A percentile compares a stretch with the other conserved stretches of the same genome.
These are phyloP conservation scores for Pseudocercospora crystallina DNA, from an alignment of 2,329 filamentous ascomycete species.

Conservation along the genomic window DNA sequence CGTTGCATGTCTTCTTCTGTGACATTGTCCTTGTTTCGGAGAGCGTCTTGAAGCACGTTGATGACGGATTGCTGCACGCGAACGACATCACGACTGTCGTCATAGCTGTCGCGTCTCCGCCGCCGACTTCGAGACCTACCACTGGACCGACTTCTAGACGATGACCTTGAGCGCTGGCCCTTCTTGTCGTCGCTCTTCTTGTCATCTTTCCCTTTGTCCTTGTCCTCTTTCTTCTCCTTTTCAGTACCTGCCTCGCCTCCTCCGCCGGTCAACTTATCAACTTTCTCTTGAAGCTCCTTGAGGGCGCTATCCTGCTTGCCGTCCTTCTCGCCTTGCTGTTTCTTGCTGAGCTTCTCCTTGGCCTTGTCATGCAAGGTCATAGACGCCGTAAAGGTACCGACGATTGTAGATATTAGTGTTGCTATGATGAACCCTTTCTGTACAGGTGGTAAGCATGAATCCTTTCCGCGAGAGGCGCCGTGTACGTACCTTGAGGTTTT, in stretches of 20 bases:
- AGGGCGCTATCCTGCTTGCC: conserved; percentile 24
- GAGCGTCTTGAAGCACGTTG: conserved; percentile 44
- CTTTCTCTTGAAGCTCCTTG: conserved; percentile 24
- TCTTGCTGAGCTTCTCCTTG: conserved; percentile 31
- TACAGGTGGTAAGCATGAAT: too few species aligned
- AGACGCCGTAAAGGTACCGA: conserved; percentile 46
- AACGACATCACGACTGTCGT: conserved; percentile 6
- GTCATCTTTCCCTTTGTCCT: conserved; percentile 14
- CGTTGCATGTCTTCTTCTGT: conserved; percentile 41
- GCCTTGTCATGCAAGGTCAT: conserved; percentile 46
- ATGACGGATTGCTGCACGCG: conserved; percentile 46
- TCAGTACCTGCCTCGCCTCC: conserved; percentile 28
- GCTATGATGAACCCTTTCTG: conserved; percentile 48
- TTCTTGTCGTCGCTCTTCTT: conserved; percentile 11
- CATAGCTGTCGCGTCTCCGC: conserved; percentile 7
- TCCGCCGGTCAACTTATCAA: conserved; percentile 27
- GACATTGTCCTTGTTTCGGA: conserved; percentile 41
- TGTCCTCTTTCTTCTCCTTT: conserved; percentile 14
- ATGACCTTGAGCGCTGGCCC: conserved; percentile 11
- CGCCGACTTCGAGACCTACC: conserved; percentile 10
- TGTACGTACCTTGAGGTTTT: conserved; percentile 40
- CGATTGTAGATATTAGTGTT: conserved; percentile 45
- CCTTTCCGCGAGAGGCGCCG: too few species aligned
- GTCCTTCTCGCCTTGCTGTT: conserved; percentile 32
- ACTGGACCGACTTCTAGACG: conserved; percentile 17